These are phyloP conservation scores for Citeromyces siamensis DNA, from an alignment of 1,139 yeast species.

Conservation along the genomic window DNA sequence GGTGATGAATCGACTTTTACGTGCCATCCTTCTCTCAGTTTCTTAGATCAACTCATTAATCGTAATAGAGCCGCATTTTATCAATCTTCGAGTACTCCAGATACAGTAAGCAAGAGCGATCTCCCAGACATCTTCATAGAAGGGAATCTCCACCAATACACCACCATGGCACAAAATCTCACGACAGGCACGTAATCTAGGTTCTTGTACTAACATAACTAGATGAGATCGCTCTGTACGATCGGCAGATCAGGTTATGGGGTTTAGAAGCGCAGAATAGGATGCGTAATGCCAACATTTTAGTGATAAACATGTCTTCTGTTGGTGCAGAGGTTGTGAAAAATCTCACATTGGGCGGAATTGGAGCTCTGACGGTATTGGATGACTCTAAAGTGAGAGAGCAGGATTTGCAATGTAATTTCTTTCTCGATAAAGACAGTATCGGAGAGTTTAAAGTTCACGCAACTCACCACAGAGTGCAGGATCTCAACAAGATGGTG, in stretches of 20 bases:
- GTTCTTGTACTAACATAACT: slow-evolving; percentile 6
- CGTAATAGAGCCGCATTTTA: no score
- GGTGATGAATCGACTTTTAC: no score
- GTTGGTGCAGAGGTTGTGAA: slow-evolving; percentile 74
- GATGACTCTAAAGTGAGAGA: slow-evolving; percentile 45
- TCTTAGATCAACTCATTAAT: no score
- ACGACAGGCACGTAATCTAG: slow-evolving; percentile 10
- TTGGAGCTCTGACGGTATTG: slow-evolving; percentile 62
- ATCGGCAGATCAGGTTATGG: slow-evolving; percentile 93
- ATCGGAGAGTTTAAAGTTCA: slow-evolving; percentile 44
- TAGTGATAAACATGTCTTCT: slow-evolving; percentile 58
- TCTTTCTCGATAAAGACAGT: slow-evolving; percentile 53
- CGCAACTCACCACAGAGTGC: slow-evolving; percentile 40
- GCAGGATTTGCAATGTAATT: slow-evolving; percentile 66
- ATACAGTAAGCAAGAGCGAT: no score
- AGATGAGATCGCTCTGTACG: slow-evolving; percentile 89
- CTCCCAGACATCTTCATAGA: no score
- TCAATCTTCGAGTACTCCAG: no score
- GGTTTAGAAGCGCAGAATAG: slow-evolving; percentile 87
- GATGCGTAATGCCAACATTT: slow-evolving; percentile 59
- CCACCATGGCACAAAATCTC: no score
- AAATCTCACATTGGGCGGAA: slow-evolving; percentile 80
- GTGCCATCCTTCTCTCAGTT: no score
- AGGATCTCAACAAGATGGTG: slow-evolving; percentile 73
- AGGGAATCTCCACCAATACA: no score